Base-by-base conservation (phyloP, 306 rosid species). In the Datisca glomerata region DNA sequence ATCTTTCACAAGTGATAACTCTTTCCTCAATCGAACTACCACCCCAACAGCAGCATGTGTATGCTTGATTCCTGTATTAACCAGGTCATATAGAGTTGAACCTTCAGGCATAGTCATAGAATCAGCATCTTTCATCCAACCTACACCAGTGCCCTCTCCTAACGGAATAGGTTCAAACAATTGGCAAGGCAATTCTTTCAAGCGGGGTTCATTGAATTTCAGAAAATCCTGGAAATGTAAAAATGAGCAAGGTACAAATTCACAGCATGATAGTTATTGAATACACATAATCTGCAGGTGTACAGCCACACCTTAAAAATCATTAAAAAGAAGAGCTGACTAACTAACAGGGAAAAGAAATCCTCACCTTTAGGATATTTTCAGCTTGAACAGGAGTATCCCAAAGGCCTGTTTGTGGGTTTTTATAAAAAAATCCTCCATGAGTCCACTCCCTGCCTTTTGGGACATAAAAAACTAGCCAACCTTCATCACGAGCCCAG, bases 111-210 rank as follows among this genome's bases (percentile, higher is more conserved):
- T 62, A 8, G 64, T 71, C 84, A 80, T 47, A 57, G 77, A 63
- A 70, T 80, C 92, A 40, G 24, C 91, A 68, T 81, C 98, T 84
- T 80, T 89, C 70, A 75, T 66, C 84, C 78, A 68, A 56, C 95
- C 95, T 58, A 78, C 92, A 47, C 98, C 96, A 70, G 86, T 86
- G 53, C 98, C 98, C 72, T 89, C 96, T 37, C 95, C 86, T 76
- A 89, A 29, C 24, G 69, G 72, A 65, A 89, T 84, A 10, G 91
- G 91, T 56, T 84, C 96, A 58, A 44, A 47, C 53, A 83, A 61
- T 75, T 75, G 93, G 68, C 95, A 78, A 4, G 55, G 67, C 42
- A 72, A 42, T 66, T 62, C 42, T 70, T 67, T 73, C 51, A 80
- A 68, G 68, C 40, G 57, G 59, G 79, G 65, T 45, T 80, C 93